Percentiles rank a stretch among this genome's conserved stretches.
These are phyloP conservation scores for Pestalotiopsis sp. DNA, from an alignment of 2,329 filamentous ascomycete species.

Conservation along the genomic window DNA sequence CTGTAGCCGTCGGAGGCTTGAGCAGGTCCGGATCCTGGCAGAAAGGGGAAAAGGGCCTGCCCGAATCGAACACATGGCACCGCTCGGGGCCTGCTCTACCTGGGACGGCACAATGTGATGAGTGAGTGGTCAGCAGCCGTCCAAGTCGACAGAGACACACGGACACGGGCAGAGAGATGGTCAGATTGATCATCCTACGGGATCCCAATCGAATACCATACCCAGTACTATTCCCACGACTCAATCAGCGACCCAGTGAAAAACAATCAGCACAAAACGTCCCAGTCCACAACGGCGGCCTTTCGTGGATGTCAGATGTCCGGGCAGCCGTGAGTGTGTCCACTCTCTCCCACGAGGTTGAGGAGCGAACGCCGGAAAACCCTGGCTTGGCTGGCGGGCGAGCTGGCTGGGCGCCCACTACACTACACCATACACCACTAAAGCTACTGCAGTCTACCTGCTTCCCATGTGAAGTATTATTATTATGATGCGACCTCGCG, in stretches of 20 bases:
- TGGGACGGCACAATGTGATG: background rate
- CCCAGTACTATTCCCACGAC: background rate
- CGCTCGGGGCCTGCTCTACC: constrained; percentile 14
- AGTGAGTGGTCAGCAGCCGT: constrained; percentile 9
- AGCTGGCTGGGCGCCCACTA: background rate
- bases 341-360: background rate
- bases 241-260: background rate
- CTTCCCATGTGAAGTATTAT: constrained; percentile 8
- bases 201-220: background rate
- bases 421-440: background rate
- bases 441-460: background rate
- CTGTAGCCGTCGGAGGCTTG: background rate
- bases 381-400: background rate
- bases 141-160: background rate
- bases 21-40: background rate
- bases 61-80: constrained; percentile 18
- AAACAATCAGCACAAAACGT: background rate
- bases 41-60: constrained; percentile 9
- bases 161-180: constrained; percentile 1
- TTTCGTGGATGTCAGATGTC: background rate
- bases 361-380: background rate
- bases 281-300: background rate
- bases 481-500: constrained; percentile 16
- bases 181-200: background rate
- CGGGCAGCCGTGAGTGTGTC: background rate